Evolutionary conservation across 169 alveolate species (phyloP), one percentile per base, ranked within the genome.

Genomic region (Cryptosporidium baileyi): DNA sequence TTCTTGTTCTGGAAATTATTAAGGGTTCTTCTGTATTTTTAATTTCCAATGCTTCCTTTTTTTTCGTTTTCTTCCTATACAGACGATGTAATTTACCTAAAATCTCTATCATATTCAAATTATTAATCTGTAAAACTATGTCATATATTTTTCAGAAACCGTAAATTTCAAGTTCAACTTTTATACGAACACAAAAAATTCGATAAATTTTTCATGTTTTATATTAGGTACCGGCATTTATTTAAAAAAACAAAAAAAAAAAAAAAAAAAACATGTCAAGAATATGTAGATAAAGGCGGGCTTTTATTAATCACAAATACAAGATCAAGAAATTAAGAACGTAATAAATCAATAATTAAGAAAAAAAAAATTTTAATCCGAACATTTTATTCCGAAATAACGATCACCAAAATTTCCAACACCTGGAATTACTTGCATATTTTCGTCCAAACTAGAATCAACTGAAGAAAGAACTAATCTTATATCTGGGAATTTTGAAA

Each of bases 351-450:
- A 41, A 30, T 41, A 47, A 63, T 15, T 19, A 17, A 0, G 2
- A 63, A 24, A 19, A 24, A 63, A 43, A 43, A n/a, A n/a, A n/a
- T n/a, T n/a, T n/a, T 11, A 47, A 4, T 19, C 15, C 9, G 19
- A 4, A 7, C 49, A 80, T 17, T 80, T 67, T 26, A 94, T 90
- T 19, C 94, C 93, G 81, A 93, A 93, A 80, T 91, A 92, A 74
- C 95, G 88, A 74, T 93, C 96, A 15, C 96, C 94, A 57, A 92
- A 92, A 80, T 93, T 94, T 34, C 96, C 96, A 11, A 93, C 74
- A 2, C 96, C 95, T 30, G 96, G 96, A 49, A 80, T 60, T 52
- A 93, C 85, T 54, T 90, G 93, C 34, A 44, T 49, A 24, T 90
- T 61, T 5, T 82, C 91, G 49, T 91, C 89, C 40, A 93, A 60